phyloP scores from a whole-genome alignment of 2,329 filamentous ascomycete species.

The Pseudogymnoascus sp. region DNA sequence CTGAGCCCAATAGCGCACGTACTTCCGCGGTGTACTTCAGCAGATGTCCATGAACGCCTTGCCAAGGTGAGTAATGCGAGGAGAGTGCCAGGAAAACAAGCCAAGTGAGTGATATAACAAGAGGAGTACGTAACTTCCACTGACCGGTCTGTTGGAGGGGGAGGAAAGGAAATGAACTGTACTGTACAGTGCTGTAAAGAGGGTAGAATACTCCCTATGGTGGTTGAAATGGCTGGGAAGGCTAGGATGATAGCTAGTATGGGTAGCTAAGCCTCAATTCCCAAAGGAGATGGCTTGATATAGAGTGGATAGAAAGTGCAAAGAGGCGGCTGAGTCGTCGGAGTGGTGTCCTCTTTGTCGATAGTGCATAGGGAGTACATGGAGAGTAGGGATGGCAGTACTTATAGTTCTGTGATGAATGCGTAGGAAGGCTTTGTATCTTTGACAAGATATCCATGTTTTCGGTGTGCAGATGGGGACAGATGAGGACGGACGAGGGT shows the following conservation, averaged over 20 bases:
- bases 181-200: background rate
- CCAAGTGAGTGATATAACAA: background rate
- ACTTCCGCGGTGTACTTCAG: background rate
- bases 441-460: background rate
- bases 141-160: background rate
- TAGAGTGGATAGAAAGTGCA: background rate
- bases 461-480: background rate
- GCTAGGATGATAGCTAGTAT: background rate
- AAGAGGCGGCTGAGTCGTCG: background rate
- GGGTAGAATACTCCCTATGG: too few relatives aligned
- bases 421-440: background rate
- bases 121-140: background rate
- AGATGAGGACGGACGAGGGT: background rate
- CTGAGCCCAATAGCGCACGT: background rate
- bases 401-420: background rate
- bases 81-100: background rate
- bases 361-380: background rate
- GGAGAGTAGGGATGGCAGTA: background rate
- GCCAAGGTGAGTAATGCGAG: background rate
- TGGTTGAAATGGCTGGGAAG: too few relatives aligned
- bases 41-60: background rate
- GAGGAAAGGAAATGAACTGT: background rate
- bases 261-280: background rate
- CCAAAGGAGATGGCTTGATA: background rate
- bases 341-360: background rate